Percentiles rank a stretch among this genome's conserved stretches.
Evolutionary conservation across 306 rosid species (phyloP).

Genomic region (Lathyrus oleraceus): DNA sequence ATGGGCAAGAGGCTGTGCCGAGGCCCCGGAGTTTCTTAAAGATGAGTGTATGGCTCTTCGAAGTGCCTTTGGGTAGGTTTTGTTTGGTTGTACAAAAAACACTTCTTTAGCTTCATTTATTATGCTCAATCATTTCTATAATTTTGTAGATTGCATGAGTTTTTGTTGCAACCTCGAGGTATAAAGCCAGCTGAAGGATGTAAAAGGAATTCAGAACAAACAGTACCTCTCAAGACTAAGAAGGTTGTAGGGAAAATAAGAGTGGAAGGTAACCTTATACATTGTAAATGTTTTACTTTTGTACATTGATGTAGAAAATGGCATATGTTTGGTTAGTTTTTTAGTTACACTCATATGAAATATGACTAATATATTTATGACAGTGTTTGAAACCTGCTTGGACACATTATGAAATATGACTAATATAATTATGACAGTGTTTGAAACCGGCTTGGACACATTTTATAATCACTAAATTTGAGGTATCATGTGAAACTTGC

Average conservation of each 20-base stretch:
- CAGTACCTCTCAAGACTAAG: conserved; percentile 56
- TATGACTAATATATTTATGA: neutral
- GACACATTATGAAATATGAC: neutral
- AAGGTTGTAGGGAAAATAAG: conserved; percentile 84
- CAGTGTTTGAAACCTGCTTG: conserved; percentile 17
- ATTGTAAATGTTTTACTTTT: neutral
- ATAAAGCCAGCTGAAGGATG: conserved; percentile 57
- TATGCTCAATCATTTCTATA: conserved; percentile 19
- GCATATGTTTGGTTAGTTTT: neutral
- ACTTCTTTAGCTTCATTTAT: conserved; percentile 17
- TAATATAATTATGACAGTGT: conserved; percentile 4
- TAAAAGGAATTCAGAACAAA: conserved; percentile 60
- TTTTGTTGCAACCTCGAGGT: conserved; percentile 77
- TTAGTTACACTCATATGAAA: neutral
- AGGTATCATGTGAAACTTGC: conserved; percentile 39
- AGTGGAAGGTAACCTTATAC: conserved; percentile 72
- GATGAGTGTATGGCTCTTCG: conserved; percentile 82
- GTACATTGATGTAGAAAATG: neutral
- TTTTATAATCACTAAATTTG: conserved; percentile 26
- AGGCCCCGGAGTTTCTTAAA: conserved; percentile 82
- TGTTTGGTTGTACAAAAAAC: conserved; percentile 15
- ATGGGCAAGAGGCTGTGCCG: conserved; percentile 90
- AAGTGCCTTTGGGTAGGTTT: conserved; percentile 86
- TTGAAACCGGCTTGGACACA: conserved; percentile 14
- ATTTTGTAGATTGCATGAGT: conserved; percentile 64